phyloP scores from a whole-genome alignment of 106 monocot species.

The Dioscorea dumetorum region DNA sequence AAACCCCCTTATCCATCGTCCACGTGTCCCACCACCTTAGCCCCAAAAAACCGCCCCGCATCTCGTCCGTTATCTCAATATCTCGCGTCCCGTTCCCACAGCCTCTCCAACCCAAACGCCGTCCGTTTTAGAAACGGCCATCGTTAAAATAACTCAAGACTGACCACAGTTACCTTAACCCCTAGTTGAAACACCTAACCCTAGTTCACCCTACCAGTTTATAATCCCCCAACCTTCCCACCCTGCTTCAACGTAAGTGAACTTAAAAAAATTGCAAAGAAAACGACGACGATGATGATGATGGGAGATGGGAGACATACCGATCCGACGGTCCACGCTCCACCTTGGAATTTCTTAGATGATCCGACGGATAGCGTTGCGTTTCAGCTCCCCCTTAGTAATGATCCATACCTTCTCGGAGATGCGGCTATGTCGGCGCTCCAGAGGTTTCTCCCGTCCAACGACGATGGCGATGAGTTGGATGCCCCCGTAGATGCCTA shows the following conservation, averaged over 20 bases:
- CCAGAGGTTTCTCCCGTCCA: constrained; percentile 11
- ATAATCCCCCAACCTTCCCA: constrained; percentile 9
- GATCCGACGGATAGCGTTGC: constrained; percentile 1
- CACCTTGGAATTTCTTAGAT: constrained; percentile 30
- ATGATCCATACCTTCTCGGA: constrained; percentile 3
- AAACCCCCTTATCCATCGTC: constrained; percentile 5
- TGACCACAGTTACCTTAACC: constrained; percentile 12
- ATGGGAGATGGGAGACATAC: constrained; percentile 15
- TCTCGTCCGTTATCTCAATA: constrained; percentile 1
- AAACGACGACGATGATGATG: constrained; percentile 6
- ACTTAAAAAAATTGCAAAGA: neutral
- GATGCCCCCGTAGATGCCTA: constrained; percentile 28
- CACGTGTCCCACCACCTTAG: constrained; percentile 17
- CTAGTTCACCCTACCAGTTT: constrained; percentile 8
- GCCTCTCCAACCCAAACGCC: constrained; percentile 9
- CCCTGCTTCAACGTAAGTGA: neutral
- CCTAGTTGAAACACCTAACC: constrained; percentile 10
- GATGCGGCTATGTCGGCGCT: constrained; percentile 21
- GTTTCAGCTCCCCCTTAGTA: neutral
- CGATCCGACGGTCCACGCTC: constrained; percentile 33
- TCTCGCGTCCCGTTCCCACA: neutral
- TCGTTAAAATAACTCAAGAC: neutral
- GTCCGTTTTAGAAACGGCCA: neutral
- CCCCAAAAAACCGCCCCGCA: neutral
- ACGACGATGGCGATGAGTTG: constrained; percentile 7